Evolutionary conservation across 805 yeast genomes (phyloP).

Genomic region (Lachancea dasiensis): DNA sequence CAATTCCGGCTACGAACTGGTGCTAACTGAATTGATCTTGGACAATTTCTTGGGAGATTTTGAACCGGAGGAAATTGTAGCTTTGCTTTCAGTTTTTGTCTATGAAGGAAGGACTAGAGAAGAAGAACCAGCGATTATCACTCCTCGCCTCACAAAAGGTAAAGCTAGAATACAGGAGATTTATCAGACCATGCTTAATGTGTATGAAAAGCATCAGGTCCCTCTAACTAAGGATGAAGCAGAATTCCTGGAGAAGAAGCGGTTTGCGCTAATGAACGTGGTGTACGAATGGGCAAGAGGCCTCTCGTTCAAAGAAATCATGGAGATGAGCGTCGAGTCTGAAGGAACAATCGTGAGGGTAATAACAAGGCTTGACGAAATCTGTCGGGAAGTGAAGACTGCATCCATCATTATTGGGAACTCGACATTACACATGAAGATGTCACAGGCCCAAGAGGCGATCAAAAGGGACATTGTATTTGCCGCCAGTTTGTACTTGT

Average conservation of each 20-base stretch:
- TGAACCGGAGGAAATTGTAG: slow-evolving; percentile 96
- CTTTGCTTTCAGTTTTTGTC: slow-evolving; percentile 83
- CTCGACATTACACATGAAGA: slow-evolving; percentile 78
- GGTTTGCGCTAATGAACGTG: slow-evolving; percentile 88
- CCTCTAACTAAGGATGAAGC: slow-evolving; percentile 77
- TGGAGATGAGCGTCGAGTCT: slow-evolving; percentile 80
- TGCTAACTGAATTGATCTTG: slow-evolving; percentile 79
- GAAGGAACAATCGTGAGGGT: slow-evolving; percentile 98
- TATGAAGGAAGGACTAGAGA: slow-evolving; percentile 72
- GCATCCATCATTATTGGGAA: slow-evolving; percentile 96
- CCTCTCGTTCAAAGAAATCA: slow-evolving; percentile 81
- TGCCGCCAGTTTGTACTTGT: slow-evolving; percentile 89
- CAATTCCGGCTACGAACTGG: slow-evolving; percentile 86
- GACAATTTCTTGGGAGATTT: slow-evolving; percentile 90
- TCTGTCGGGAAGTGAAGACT: slow-evolving; percentile 88
- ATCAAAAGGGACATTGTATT: slow-evolving; percentile 96
- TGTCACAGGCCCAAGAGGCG: slow-evolving; percentile 87
- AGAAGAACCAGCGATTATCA: slow-evolving; percentile 53
- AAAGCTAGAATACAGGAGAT: slow-evolving; percentile 61
- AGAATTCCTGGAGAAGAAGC: slow-evolving; percentile 70
- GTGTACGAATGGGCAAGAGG: slow-evolving; percentile 99
- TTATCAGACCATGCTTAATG: slow-evolving; percentile 52
- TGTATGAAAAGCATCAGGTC: slow-evolving; percentile 64
- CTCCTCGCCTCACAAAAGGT: slow-evolving; percentile 78
- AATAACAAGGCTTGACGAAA: slow-evolving; percentile 87